A percentile compares a stretch with the other conserved stretches of the same genome.
Evolutionary conservation across 2,329 filamentous ascomycete genomes (phyloP).

Genomic region (Simplicillium aogashimaense): DNA sequence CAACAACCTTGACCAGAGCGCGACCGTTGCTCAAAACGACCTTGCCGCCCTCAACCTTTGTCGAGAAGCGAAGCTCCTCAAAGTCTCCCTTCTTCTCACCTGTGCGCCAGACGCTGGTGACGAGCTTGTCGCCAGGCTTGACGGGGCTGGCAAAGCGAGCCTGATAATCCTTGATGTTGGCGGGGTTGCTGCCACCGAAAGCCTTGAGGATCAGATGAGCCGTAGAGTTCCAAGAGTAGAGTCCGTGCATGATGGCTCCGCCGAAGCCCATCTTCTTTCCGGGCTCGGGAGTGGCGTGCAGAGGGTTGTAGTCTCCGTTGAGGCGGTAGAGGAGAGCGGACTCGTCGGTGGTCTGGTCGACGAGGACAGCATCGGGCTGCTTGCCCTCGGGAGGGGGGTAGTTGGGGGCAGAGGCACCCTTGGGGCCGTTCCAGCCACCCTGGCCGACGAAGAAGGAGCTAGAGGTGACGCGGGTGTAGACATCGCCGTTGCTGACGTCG

Average conservation of each 20-base stretch:
- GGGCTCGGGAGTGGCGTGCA: conserved; percentile 79
- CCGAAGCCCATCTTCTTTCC: conserved; percentile 87
- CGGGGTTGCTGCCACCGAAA: conserved; percentile 67
- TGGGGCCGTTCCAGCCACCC: conserved; percentile 77
- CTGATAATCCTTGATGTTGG: conserved; percentile 80
- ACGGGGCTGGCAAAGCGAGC: conserved; percentile 81
- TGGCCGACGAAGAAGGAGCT: conserved; percentile 75
- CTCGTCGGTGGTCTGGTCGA: conserved; percentile 60
- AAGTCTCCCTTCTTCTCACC: conserved; percentile 55
- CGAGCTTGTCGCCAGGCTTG: conserved; percentile 70
- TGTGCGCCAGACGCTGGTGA: conserved; percentile 72
- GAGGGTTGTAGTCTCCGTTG: conserved; percentile 90
- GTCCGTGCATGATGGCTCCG: conserved; percentile 78
- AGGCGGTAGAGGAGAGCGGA: conserved; percentile 72
- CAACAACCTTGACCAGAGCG: conserved; percentile 61
- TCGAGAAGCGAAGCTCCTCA: conserved; percentile 77
- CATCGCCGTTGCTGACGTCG: conserved; percentile 56
- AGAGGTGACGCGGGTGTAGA: conserved; percentile 59
- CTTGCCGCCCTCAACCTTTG: conserved; percentile 70
- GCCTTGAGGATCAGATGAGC: conserved; percentile 63
- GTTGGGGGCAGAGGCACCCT: conserved; percentile 71
- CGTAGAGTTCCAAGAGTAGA: conserved; percentile 79
- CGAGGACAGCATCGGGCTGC: conserved; percentile 62
- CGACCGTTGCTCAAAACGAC: conserved; percentile 80
- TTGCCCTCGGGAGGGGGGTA: conserved; percentile 68